Conservation (phyloP, 169 alveolate genomes). For the Plasmodium cynomolgi region DNA sequence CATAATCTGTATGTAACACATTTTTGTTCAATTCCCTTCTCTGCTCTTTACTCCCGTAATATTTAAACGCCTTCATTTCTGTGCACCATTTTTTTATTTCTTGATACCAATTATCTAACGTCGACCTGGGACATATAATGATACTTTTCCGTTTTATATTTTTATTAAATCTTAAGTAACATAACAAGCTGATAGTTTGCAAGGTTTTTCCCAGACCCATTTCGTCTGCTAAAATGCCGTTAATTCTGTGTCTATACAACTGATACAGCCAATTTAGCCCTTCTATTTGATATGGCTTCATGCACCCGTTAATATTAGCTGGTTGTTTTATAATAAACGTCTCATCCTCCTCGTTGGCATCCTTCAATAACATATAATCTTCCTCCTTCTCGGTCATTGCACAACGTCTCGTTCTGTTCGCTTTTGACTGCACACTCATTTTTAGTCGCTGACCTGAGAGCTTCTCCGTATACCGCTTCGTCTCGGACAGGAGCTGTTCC, state of each 20-base stretch:
- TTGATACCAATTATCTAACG: slow-evolving; percentile 97
- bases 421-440: slow-evolving; percentile 16
- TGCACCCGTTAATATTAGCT: slow-evolving; percentile 85
- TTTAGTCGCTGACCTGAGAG: slow-evolving; percentile 49
- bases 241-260: slow-evolving; percentile 94
- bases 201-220: slow-evolving; percentile 99
- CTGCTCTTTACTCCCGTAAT: slow-evolving; percentile 95
- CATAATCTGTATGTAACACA: slow-evolving; percentile 87
- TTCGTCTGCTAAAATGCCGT: slow-evolving; percentile 98
- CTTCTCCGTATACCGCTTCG: slow-evolving; percentile 57
- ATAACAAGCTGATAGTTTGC: slow-evolving; percentile 94
- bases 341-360: slow-evolving; percentile 64
- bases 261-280: slow-evolving; percentile 98
- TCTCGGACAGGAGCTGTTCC: slow-evolving; percentile 29
- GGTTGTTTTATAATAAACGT: slow-evolving; percentile 76
- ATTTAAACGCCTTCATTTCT: slow-evolving; percentile 93
- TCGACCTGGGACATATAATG: slow-evolving; percentile 97
- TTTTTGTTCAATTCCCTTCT: slow-evolving; percentile 83
- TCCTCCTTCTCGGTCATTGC: slow-evolving; percentile 64
- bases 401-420: slow-evolving; percentile 25
- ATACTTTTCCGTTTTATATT: slow-evolving; percentile 96
- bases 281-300: slow-evolving; percentile 96
- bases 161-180: slow-evolving; percentile 92
- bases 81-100: slow-evolving; percentile 97
- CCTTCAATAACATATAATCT: slow-evolving; percentile 43